Conservation (phyloP, 257 asterid genomes). For the Jasminum sambac region DNA sequence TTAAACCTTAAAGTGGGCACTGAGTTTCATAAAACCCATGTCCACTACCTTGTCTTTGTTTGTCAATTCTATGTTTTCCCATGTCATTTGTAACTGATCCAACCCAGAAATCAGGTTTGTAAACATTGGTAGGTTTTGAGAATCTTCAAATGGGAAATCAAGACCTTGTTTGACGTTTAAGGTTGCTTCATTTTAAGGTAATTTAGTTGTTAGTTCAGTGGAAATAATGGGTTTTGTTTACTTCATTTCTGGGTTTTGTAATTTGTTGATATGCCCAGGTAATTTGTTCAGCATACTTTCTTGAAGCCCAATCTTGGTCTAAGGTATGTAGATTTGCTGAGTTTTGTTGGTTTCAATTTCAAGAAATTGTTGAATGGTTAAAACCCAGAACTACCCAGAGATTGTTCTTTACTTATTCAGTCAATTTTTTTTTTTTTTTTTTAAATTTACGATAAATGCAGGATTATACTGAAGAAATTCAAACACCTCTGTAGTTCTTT, state of each 20-base stretch:
- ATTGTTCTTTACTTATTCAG: neutral
- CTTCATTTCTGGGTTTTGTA: neutral
- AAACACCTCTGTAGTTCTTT: neutral
- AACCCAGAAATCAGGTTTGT: slow-evolving; percentile 3
- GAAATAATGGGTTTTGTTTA: neutral
- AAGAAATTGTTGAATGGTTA: neutral
- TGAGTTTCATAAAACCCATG: slow-evolving; percentile 29
- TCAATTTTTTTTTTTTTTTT: neutral
- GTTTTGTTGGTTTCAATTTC: slow-evolving; percentile 8
- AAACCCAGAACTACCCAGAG: neutral
- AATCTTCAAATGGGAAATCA: slow-evolving; percentile 11
- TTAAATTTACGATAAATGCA: slow-evolving; percentile 19
- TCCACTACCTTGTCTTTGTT: slow-evolving; percentile 29
- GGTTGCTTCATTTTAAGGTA: slow-evolving; percentile 57
- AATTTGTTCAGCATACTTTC: slow-evolving; percentile 11
- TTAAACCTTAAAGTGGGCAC: slow-evolving; percentile 23
- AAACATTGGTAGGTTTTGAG: neutral
- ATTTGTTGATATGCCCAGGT: slow-evolving; percentile 10
- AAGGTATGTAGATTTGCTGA: slow-evolving; percentile 25
- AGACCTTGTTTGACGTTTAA: slow-evolving; percentile 27
- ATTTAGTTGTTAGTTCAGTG: slow-evolving; percentile 32
- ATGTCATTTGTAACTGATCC: slow-evolving; percentile 13
- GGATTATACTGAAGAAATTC: neutral
- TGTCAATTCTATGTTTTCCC: slow-evolving; percentile 24
- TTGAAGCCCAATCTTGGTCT: slow-evolving; percentile 17